Evolutionary conservation across 108 stramenopile genomes (phyloP).

Genomic region (Skeletonema marinoi): DNA sequence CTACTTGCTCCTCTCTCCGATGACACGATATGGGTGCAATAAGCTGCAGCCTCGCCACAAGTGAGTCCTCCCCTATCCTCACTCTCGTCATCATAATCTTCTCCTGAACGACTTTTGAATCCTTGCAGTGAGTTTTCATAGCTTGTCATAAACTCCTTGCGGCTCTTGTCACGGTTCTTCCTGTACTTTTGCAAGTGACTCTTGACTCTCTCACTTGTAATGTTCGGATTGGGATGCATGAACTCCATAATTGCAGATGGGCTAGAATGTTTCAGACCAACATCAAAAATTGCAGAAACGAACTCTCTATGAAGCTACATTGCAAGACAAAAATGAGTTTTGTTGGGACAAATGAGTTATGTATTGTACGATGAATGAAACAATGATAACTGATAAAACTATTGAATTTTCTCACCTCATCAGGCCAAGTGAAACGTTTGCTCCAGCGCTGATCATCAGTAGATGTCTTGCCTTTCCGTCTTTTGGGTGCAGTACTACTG

Average conservation of each 20-base stretch:
- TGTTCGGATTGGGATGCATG: constrained; percentile 80
- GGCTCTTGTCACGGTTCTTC: constrained; percentile 82
- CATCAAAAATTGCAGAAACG: constrained; percentile 93
- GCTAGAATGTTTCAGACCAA: constrained; percentile 92
- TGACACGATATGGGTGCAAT: constrained; percentile 51
- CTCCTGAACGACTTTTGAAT: constrained; percentile 45
- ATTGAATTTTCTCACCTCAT: constrained; percentile 49
- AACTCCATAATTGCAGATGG: constrained; percentile 90
- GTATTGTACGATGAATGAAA: background rate
- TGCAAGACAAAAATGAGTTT: background rate
- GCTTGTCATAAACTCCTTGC: constrained; percentile 89
- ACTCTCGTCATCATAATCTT: constrained; percentile 14
- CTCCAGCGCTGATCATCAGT: constrained; percentile 76
- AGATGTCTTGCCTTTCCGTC: constrained; percentile 53
- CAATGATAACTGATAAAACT: background rate
- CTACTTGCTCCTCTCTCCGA: background rate
- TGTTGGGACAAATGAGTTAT: background rate
- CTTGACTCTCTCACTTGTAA: constrained; percentile 95
- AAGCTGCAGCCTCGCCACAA: constrained; percentile 72
- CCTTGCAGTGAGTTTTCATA: constrained; percentile 70
- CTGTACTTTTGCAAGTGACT: constrained; percentile 96
- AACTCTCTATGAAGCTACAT: constrained; percentile 71
- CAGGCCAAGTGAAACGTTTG: constrained; percentile 90
- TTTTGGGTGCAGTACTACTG: constrained; percentile 5
- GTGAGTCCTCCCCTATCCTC: constrained; percentile 30